Evolutionary conservation across 169 alveolate species (phyloP), one percentile per base, ranked within the genome.

Genomic region (Plasmodium blacklocki): DNA sequence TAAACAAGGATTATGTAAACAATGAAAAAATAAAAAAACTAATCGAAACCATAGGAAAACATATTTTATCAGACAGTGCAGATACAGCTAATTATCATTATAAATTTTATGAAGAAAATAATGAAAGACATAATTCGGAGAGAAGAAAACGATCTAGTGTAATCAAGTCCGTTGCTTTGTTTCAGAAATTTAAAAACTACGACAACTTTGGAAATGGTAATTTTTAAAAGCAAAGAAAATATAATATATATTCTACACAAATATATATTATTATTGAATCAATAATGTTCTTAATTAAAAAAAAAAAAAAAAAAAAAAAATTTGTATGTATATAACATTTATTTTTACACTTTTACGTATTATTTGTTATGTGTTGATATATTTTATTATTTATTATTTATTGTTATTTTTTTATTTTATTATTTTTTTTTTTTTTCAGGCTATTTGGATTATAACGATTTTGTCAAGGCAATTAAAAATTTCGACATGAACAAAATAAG

Each of bases 81-180:
- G 97, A 95, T 63, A 93, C 97, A 3, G 97, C 97, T n/a, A 93
- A 88, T 32, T 83, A 95, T 63, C 94, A 95, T 78, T 95, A 94
- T 76, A 94, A 89, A 89, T 95, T 94, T 58, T 94, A 92, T 67
- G 83, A 88, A 71, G 93, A 83, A 39, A 23, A 72, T n/a, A 75
- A 66, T 49, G 62, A 67, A 18, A 59, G 72, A 7, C 56, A 52
- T 14, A 72, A 78, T 54, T 60, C 85, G 0, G 73, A 80, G 2
- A 64, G 93, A 49, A 75, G 95, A 62, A 88, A 97, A 73, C 91
- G 97, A 39, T 95, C 97, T 71, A 93, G 96, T 19, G 97, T 97
- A 14, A 92, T 95, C 4, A 73, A 97, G 62, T 95, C 97, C 0
- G 97, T 95, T 21, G 97, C 97, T 14, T 93, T 95, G 9, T 95